Conservation (phyloP, 768 basidiomycete genomes). For the Tricholoma furcatifolium region DNA sequence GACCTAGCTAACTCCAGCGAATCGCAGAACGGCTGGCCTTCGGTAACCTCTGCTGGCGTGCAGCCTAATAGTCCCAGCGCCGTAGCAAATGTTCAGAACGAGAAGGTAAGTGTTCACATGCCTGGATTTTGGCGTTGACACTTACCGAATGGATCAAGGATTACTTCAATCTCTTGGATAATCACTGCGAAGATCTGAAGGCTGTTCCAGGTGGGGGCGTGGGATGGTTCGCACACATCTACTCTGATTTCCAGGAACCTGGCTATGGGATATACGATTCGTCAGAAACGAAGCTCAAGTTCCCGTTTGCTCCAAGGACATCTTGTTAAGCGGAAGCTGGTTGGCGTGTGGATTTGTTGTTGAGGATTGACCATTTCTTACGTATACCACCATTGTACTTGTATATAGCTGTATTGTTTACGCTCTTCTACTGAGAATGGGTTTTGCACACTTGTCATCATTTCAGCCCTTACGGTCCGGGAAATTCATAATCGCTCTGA, state of each 20-base stretch:
- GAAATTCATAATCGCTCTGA: too few relatives aligned
- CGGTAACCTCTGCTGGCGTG: constrained; percentile 56
- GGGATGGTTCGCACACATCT: constrained; percentile 84
- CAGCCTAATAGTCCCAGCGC: constrained; percentile 65
- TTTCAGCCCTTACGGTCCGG: too few relatives aligned
- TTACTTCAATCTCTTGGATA: constrained; percentile 64
- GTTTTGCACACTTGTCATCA: too few relatives aligned
- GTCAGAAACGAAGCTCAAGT: constrained; percentile 49
- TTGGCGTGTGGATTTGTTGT: too few relatives aligned
- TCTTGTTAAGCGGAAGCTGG: constrained; percentile 42
- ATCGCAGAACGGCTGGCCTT: constrained; percentile 76
- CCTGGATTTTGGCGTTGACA: neutral
- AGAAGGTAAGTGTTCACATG: constrained; percentile 45
- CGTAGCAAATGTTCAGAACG: constrained; percentile 59
- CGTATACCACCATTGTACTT: neutral
- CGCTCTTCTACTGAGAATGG: too few relatives aligned
- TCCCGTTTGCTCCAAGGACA: constrained; percentile 62
- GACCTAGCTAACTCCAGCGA: neutral
- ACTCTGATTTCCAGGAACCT: constrained; percentile 61
- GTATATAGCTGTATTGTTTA: too few relatives aligned
- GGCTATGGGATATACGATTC: constrained; percentile 69
- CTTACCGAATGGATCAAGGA: constrained; percentile 34
- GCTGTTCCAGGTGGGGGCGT: constrained; percentile 56
- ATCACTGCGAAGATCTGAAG: constrained; percentile 64
- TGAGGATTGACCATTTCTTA: too few relatives aligned